Percentiles rank a stretch among this genome's conserved stretches.
Conservation (phyloP, 495 filamentous ascomycete species). For the Chaetomium fimeti region DNA sequence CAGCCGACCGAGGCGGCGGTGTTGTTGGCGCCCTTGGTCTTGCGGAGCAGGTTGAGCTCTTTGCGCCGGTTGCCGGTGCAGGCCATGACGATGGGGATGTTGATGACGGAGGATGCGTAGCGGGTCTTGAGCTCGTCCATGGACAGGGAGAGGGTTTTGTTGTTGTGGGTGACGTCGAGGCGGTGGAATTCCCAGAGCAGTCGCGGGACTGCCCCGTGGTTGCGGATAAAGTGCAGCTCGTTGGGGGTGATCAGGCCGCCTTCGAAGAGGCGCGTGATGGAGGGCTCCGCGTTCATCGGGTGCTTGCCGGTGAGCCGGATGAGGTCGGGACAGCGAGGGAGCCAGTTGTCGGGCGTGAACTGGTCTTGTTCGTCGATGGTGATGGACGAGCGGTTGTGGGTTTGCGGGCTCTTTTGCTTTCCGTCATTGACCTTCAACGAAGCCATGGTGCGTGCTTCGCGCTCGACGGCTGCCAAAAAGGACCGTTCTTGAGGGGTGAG, state of each 20-base stretch:
- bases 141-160: conserved; percentile 14
- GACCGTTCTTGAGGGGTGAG: conserved; percentile 19
- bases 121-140: conserved; percentile 22
- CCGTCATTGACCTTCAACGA: conserved; percentile 21
- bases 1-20: conserved; percentile 20
- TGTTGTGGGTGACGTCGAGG: conserved; percentile 16
- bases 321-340: conserved; percentile 17
- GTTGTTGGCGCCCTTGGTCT: conserved; percentile 26
- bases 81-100: conserved; percentile 26
- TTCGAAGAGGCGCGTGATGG: conserved; percentile 10
- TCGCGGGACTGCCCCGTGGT: conserved; percentile 25
- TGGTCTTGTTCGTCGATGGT: conserved; percentile 28
- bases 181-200: conserved; percentile 27
- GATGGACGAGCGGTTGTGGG: conserved; percentile 24
- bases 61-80: conserved; percentile 26
- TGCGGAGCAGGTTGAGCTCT: conserved; percentile 25
- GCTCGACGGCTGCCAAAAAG: conserved; percentile 3
- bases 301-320: conserved; percentile 24
- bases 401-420: conserved; percentile 17
- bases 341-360: conserved; percentile 28
- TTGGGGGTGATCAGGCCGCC: conserved; percentile 26
- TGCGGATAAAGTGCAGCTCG: conserved; percentile 23
- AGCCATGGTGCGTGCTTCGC: conserved; percentile 5
- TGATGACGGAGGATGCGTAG: conserved; percentile 20
- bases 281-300: conserved; percentile 23